Conservation (phyloP, 805 yeast genomes). For the Kuraishia molischiana region DNA sequence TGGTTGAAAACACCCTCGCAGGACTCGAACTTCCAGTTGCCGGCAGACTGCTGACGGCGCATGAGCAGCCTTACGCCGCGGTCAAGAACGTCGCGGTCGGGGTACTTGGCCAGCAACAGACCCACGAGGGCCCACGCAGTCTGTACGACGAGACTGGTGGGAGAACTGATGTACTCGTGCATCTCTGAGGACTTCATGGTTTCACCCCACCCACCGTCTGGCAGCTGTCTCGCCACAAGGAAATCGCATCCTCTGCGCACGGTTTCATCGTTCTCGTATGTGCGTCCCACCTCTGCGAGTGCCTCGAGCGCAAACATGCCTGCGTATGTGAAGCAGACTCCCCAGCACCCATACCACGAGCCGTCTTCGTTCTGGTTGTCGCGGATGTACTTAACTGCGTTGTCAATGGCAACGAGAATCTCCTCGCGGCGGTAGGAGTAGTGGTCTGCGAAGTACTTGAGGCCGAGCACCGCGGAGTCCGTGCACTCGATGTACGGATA, state of each 20-base stretch:
- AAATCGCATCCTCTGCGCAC: conserved; percentile 82
- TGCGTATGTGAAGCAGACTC: conserved; percentile 91
- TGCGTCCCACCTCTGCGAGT: conserved; percentile 54
- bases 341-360: conserved; percentile 99
- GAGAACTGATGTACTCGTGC: conserved; percentile 54
- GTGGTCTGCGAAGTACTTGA: conserved; percentile 63
- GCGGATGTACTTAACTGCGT: conserved; percentile 67
- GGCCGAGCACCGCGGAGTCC: conserved; percentile 86
- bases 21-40: conserved; percentile 80
- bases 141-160: conserved; percentile 65
- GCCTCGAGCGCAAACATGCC: conserved; percentile 98
- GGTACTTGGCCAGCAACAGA: conserved; percentile 71
- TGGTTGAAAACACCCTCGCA: conserved; percentile 97
- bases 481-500: conserved; percentile 98
- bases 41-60: conserved; percentile 56
- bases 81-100: conserved; percentile 51
- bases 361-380: conserved; percentile 71
- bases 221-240: conserved; percentile 59
- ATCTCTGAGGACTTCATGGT: conserved; percentile 85
- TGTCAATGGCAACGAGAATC: conserved; percentile 56
- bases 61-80: conserved; percentile 57
- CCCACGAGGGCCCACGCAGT: conserved; percentile 92
- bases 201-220: conserved; percentile 98
- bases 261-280: conserved; percentile 47
- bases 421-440: conserved; percentile 58